Evolutionary conservation across 169 alveolate species (phyloP), one percentile per base, ranked within the genome.

Genomic region (Plasmodium reichenowi): DNA sequence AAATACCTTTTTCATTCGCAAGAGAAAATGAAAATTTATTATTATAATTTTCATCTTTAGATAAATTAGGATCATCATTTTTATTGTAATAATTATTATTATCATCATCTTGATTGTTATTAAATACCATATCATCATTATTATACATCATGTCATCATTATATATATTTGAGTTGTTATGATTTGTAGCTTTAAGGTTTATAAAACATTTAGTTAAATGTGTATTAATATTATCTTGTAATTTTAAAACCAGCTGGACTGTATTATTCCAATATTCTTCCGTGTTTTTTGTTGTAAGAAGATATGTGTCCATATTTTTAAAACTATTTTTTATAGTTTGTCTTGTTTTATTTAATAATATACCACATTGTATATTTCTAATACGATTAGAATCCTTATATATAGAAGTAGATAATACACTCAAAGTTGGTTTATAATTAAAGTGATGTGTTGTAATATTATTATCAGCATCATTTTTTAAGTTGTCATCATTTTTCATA

Each of bases 261-360:
- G 52, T 86, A 67, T 58, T 45, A 24, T 62, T 52, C 92, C 92
- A 86, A 64, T 60, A 86, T 13, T 86, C 92, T 52, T 86, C 87
- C 10, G 92, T 17, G 32, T 52, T 71, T 54, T 86, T 86, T 20
- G 87, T 50, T 9, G 70, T 86, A 22, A 72, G 15, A 8, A 86
- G 56, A 26, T 71, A 54, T 7, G 20, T 71, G 43, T 86, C 92
- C n/a, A 86, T 45, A 86, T 59, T 71, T 59, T 86, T 86, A 8
- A 86, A 59, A n/a, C 58, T 62, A 60, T 45, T 38, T 72, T 86
- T 86, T 29, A 86, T 72, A 1, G 88, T 72, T 17, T 50, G 29
- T 17, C 72, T 71, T 10, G 74, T 72, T 22, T 54, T 73, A 13
- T 86, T 71, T 50, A 86, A 38, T 2, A 86, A 54, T 52, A 72